These are phyloP conservation scores for Dioscorea dumetorum DNA, from an alignment of 106 monocot genomes.

Conservation along the genomic window DNA sequence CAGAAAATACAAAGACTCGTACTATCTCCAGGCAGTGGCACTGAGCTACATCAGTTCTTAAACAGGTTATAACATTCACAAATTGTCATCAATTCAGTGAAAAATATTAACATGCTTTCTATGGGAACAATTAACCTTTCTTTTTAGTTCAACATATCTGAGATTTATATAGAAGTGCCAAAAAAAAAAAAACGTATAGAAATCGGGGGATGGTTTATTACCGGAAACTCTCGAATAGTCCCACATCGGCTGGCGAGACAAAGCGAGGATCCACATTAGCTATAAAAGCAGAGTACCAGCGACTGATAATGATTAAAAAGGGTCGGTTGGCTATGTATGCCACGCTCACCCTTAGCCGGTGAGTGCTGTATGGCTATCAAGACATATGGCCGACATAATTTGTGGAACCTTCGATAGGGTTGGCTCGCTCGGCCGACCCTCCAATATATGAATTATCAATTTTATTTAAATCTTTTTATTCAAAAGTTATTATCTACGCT, in stretches of 20 bases:
- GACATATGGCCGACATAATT: constrained; percentile 99
- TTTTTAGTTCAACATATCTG: too few relatives aligned
- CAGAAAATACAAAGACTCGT: constrained; percentile 95
- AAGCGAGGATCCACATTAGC: not conserved
- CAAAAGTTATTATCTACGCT: too few relatives aligned
- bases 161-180: too few relatives aligned
- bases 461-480: too few relatives aligned
- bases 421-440: constrained; percentile 98
- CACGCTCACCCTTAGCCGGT: constrained; percentile 46
- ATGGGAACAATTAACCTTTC: too few relatives aligned
- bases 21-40: constrained; percentile 79
- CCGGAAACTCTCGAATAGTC: constrained; percentile 3
- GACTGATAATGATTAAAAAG: constrained; percentile 19
- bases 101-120: too few relatives aligned
- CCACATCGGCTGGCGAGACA: constrained; percentile 18
- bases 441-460: too few relatives aligned
- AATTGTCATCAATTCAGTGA: too few relatives aligned
- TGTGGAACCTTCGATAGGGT: constrained; percentile 53
- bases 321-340: constrained; percentile 99
- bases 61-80: constrained; percentile 2
- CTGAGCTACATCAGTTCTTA: constrained; percentile 77
- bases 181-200: too few relatives aligned
- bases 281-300: constrained; percentile 11
- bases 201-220: too few relatives aligned
- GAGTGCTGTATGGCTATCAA: constrained; percentile 99